These are phyloP conservation scores for Melampsora americana DNA, from an alignment of 1,284 basidiomycete species.

Conservation along the genomic window DNA sequence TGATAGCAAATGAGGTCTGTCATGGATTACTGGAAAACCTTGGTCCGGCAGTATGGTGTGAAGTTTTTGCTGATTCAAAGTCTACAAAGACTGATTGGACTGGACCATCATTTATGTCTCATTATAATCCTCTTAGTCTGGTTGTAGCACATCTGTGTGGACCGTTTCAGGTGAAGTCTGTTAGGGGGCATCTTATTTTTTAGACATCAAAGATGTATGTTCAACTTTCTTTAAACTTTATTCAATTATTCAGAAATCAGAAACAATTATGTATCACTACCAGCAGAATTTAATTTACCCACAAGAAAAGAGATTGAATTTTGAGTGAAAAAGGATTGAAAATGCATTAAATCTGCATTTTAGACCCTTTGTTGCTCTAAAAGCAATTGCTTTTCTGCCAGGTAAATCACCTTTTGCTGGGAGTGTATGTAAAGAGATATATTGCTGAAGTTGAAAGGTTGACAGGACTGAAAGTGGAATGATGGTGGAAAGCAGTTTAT, in stretches of 20 bases:
- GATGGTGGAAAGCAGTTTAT: not conserved
- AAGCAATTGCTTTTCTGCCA: too few species aligned
- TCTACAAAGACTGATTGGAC: not conserved
- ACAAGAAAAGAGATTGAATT: too few species aligned
- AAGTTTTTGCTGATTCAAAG: not conserved
- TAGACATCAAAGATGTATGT: not conserved
- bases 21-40: not conserved
- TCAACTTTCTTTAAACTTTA: not conserved
- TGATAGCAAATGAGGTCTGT: not conserved
- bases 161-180: not conserved
- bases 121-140: not conserved
- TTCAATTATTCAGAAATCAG: not conserved
- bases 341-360: too few species aligned
- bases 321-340: too few species aligned
- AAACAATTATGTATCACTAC: too few species aligned
- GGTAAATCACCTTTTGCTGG: too few species aligned
- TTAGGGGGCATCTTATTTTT: not conserved
- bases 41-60: not conserved
- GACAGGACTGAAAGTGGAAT: not conserved
- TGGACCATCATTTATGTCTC: not conserved
- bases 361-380: too few species aligned
- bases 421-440: not conserved
- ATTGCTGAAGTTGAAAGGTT: not conserved
- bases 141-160: not conserved
- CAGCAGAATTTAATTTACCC: too few species aligned